These are phyloP conservation scores for Xylariaceae sp. DNA, from an alignment of 2,329 filamentous ascomycete genomes.

Conservation along the genomic window DNA sequence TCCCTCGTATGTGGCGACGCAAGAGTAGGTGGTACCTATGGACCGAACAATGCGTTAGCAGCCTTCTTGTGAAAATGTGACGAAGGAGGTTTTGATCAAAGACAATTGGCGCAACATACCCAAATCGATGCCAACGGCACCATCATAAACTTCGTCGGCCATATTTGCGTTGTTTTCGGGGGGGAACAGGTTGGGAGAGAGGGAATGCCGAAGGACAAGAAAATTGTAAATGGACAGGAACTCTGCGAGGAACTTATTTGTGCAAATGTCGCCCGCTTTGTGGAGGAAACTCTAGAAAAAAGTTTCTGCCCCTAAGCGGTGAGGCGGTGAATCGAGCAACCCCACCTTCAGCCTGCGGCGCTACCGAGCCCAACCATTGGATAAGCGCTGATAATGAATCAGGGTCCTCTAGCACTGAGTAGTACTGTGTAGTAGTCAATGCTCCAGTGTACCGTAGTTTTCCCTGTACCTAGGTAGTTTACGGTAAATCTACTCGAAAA, in stretches of 20 bases:
- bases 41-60: conserved; percentile 29
- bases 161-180: conserved; percentile 57
- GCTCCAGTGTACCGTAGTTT: too few relatives aligned
- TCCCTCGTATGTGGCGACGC: conserved; percentile 99
- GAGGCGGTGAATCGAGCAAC: conserved; percentile 26
- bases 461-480: too few relatives aligned
- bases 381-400: conserved; percentile 28
- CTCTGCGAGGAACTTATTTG: conserved; percentile 29
- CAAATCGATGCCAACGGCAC: conserved; percentile 99
- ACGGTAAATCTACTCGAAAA: too few relatives aligned
- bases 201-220: conserved; percentile 31
- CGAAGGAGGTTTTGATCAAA: not conserved
- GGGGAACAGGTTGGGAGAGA: conserved; percentile 20
- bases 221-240: conserved; percentile 29
- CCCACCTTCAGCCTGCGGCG: conserved; percentile 24
- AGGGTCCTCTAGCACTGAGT: conserved; percentile 1
- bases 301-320: conserved; percentile 36
- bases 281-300: conserved; percentile 31
- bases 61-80: not conserved
- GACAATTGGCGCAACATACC: conserved; percentile 63
- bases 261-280: conserved; percentile 32
- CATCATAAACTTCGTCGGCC: conserved; percentile 98
- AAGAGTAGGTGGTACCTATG: conserved; percentile 98
- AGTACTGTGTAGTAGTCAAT: too few relatives aligned
- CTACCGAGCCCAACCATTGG: conserved; percentile 15